A percentile compares a stretch with the other conserved stretches of the same genome.
Conservation (phyloP, 805 yeast genomes). For the Saccharomycopsis babjevae region DNA sequence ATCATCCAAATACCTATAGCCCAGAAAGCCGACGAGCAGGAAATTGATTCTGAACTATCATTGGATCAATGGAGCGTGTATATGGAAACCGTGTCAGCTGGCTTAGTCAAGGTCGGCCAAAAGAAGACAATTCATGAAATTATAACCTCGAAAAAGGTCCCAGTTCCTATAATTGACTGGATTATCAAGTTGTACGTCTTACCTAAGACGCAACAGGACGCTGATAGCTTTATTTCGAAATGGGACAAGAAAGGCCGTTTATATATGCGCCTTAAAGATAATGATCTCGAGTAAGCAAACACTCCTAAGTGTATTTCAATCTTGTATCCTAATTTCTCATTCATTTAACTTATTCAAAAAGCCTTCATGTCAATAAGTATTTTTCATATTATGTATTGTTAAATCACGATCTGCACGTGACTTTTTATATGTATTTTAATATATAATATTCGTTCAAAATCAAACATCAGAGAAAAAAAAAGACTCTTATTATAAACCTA, state of each 20-base stretch:
- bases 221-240: conserved; percentile 1
- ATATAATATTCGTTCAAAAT: too few species aligned
- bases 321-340: not conserved
- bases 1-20: conserved; percentile 49
- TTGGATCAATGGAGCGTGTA: conserved; percentile 38
- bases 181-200: conserved; percentile 66
- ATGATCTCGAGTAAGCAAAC: not conserved
- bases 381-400: too few species aligned
- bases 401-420: too few species aligned
- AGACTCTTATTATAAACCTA: too few species aligned
- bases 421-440: too few species aligned
- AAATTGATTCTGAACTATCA: conserved; percentile 39
- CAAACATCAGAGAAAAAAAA: too few species aligned
- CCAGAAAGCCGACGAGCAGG: conserved; percentile 63
- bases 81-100: conserved; percentile 78
- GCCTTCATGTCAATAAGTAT: too few species aligned
- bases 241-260: conserved; percentile 8
- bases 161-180: conserved; percentile 68
- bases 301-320: not conserved
- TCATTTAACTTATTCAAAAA: too few species aligned
- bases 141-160: conserved; percentile 50
- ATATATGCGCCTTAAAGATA: not conserved
- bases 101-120: conserved; percentile 76
- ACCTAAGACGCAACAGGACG: conserved; percentile 47
- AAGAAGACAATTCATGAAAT: conserved; percentile 57